Evolutionary conservation across 805 yeast genomes (phyloP).

Genomic region (Candida morakotiae): DNA sequence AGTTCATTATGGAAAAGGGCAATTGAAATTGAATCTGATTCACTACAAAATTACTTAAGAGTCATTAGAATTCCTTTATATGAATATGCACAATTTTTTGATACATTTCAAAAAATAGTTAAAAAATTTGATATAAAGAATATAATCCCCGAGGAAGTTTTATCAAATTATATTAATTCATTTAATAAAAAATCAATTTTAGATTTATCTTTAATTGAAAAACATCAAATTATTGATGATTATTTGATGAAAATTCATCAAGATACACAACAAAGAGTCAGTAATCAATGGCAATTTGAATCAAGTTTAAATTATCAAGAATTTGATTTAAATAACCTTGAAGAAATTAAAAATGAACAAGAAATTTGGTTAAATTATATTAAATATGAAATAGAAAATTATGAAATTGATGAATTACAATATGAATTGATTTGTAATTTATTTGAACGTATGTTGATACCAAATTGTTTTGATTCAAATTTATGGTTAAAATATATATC

Average conservation of each 20-base stretch:
- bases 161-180: constrained; percentile 18
- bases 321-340: constrained; percentile 42
- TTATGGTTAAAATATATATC: constrained; percentile 69
- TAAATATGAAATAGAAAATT: constrained; percentile 43
- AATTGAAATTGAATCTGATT: constrained; percentile 54
- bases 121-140: constrained; percentile 28
- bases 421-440: constrained; percentile 37
- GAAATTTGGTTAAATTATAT: constrained; percentile 62
- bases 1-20: constrained; percentile 82
- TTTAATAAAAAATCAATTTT: constrained; percentile 18
- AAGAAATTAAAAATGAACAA: constrained; percentile 40
- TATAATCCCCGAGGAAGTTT: constrained; percentile 13
- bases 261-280: constrained; percentile 49
- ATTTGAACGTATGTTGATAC: constrained; percentile 72
- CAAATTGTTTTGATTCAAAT: constrained; percentile 54
- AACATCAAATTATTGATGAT: constrained; percentile 39
- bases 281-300: constrained; percentile 70
- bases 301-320: constrained; percentile 52
- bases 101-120: constrained; percentile 38
- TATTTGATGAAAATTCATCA: constrained; percentile 41
- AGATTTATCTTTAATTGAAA: constrained; percentile 33
- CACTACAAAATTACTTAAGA: constrained; percentile 39
- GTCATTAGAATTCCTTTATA: constrained; percentile 67
- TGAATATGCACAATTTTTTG: constrained; percentile 78
- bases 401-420: constrained; percentile 7